phyloP scores from a whole-genome alignment of 2,329 filamentous ascomycete species.

The Stachybotrys echinatus region DNA sequence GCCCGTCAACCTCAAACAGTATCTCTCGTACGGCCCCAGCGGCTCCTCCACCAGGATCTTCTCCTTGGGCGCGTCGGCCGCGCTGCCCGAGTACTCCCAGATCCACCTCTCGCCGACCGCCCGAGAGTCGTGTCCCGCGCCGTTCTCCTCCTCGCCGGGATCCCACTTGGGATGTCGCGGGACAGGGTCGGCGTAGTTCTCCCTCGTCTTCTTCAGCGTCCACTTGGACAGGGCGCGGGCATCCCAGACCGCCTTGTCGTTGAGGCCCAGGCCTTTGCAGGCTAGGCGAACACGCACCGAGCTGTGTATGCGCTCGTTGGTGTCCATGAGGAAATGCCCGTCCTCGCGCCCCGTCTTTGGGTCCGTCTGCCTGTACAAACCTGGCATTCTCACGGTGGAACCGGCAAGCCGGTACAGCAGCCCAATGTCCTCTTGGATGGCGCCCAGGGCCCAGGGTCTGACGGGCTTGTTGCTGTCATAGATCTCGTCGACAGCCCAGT shows the following conservation, averaged over 20 bases:
- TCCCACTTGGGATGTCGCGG: conserved; percentile 25
- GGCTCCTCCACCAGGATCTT: conserved; percentile 46
- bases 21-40: conserved; percentile 47
- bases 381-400: conserved; percentile 37
- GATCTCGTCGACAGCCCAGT: conserved; percentile 45
- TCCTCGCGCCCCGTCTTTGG: conserved; percentile 29
- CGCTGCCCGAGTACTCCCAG: conserved; percentile 47
- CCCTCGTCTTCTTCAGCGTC: conserved; percentile 31
- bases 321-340: conserved; percentile 39
- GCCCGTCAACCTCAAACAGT: conserved; percentile 38
- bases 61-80: conserved; percentile 32
- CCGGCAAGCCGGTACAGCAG: conserved; percentile 40
- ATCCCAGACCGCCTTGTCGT: conserved; percentile 42
- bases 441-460: conserved; percentile 42
- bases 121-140: conserved; percentile 12
- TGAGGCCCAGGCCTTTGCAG: conserved; percentile 41
- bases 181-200: conserved; percentile 27
- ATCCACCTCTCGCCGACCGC: conserved; percentile 37
- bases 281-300: conserved; percentile 49
- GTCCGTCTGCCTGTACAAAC: conserved; percentile 40
- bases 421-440: conserved; percentile 32
- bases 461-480: conserved; percentile 40
- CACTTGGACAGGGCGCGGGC: conserved; percentile 40
- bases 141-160: conserved; percentile 15
- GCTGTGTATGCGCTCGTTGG: conserved; percentile 51